These are phyloP conservation scores for Metschnikowia santaceciliae DNA, from an alignment of 805 yeast genomes.

Conservation along the genomic window DNA sequence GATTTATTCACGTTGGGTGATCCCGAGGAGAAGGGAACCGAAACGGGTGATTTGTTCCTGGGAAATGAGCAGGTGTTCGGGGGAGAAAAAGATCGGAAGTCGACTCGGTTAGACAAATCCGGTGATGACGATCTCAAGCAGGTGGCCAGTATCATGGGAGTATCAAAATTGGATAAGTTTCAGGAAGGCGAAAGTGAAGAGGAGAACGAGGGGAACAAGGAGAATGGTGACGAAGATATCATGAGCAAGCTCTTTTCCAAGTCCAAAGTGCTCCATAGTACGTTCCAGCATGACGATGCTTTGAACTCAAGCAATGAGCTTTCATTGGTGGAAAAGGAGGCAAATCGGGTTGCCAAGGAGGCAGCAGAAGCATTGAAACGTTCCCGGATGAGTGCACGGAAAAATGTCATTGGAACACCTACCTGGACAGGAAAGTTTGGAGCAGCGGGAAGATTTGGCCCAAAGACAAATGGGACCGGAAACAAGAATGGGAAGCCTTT, in stretches of 20 bases:
- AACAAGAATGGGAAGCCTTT: no score
- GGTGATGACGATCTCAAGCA: constrained; percentile 63
- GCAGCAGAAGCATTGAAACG: constrained; percentile 56
- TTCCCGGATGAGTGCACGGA: constrained; percentile 52
- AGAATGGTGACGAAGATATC: constrained; percentile 49
- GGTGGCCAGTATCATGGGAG: constrained; percentile 66
- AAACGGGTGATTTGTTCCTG: constrained; percentile 61
- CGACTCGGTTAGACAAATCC: constrained; percentile 31
- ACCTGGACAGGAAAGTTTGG: constrained; percentile 98
- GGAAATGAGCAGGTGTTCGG: constrained; percentile 40
- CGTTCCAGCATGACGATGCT: constrained; percentile 75
- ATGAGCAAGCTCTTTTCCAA: constrained; percentile 73
- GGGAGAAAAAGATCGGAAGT: constrained; percentile 31
- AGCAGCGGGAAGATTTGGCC: constrained; percentile 51
- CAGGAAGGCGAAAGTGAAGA: constrained; percentile 47
- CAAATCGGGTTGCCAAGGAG: constrained; percentile 50
- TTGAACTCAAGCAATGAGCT: constrained; percentile 52
- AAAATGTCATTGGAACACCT: constrained; percentile 65
- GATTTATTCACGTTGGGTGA: constrained; percentile 86
- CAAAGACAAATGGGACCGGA: not conserved
- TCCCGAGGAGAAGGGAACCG: constrained; percentile 60
- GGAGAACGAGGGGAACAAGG: constrained; percentile 13
- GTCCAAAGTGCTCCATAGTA: constrained; percentile 62
- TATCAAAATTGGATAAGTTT: constrained; percentile 64
- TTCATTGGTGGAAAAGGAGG: constrained; percentile 58